phyloP scores from a whole-genome alignment of 2,329 filamentous ascomycete species.

The Fusarium vanettenii region DNA sequence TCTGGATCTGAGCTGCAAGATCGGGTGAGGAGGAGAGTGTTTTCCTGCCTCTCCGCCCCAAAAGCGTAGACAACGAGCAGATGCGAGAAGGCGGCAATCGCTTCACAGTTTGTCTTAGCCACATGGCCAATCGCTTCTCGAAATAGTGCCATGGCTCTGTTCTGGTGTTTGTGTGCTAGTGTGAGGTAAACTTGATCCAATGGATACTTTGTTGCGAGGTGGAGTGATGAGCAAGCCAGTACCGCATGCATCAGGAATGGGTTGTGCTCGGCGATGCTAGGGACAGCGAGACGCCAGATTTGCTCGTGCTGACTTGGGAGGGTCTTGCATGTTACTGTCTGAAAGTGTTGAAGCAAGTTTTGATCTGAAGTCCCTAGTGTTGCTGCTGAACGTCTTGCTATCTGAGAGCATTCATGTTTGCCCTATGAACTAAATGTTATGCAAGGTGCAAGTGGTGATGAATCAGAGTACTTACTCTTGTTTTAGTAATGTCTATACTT shows the following conservation, averaged over 20 bases:
- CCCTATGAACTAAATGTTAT: neutral
- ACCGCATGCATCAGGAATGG: slow-evolving; percentile 11
- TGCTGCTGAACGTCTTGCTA: neutral
- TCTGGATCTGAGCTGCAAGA: neutral
- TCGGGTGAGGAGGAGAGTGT: neutral
- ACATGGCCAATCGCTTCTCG: slow-evolving; percentile 1
- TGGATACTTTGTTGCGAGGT: slow-evolving; percentile 4
- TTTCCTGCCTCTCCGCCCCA: neutral
- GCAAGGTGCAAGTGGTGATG: rapidly evolving
- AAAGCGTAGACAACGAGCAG: slow-evolving; percentile 15
- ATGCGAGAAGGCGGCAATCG: slow-evolving; percentile 7
- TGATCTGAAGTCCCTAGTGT: neutral
- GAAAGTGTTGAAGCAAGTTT: neutral
- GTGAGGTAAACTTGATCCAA: neutral
- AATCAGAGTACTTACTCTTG: neutral
- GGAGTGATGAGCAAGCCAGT: slow-evolving; percentile 15
- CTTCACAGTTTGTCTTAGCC: slow-evolving; percentile 5
- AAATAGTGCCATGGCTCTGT: slow-evolving; percentile 9
- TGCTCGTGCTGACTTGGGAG: neutral
- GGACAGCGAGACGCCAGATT: neutral
- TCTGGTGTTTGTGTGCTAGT: slow-evolving; percentile 1
- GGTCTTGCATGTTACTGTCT: neutral
- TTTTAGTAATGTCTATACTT: no score
- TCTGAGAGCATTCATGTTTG: neutral
- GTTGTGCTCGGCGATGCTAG: neutral